phyloP scores from a whole-genome alignment of 2,329 filamentous ascomycete species.

The Didymella lethalis region DNA sequence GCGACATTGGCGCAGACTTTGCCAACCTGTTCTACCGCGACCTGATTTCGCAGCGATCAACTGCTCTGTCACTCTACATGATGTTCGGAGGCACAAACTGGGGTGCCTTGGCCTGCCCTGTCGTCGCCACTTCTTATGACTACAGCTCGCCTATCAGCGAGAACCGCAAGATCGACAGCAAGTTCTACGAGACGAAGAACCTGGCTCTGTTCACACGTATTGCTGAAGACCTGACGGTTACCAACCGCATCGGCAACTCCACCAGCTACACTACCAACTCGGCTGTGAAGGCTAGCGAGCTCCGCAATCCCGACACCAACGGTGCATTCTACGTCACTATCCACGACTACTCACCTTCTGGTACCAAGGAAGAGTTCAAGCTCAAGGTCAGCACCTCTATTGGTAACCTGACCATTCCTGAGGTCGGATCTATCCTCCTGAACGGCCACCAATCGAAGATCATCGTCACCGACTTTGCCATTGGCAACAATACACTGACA shows the following conservation, averaged over 20 bases:
- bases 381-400: constrained; percentile 64
- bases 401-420: constrained; percentile 63
- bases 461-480: constrained; percentile 65
- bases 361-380: constrained; percentile 61
- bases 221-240: constrained; percentile 65
- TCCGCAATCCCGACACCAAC: constrained; percentile 66
- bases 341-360: constrained; percentile 62
- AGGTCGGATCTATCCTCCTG: constrained; percentile 59
- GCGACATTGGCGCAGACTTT: constrained; percentile 65
- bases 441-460: constrained; percentile 70
- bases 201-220: constrained; percentile 66
- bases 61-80: constrained; percentile 70
- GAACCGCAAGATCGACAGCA: constrained; percentile 64
- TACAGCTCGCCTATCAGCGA: constrained; percentile 70
- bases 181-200: constrained; percentile 70
- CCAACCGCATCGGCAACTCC: constrained; percentile 59
- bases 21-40: constrained; percentile 71
- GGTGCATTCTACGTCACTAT: constrained; percentile 67
- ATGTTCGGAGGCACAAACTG: constrained; percentile 71
- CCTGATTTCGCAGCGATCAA: constrained; percentile 66
- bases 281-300: constrained; percentile 62
- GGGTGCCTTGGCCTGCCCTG: constrained; percentile 66
- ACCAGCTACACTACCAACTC: constrained; percentile 62
- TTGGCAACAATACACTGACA: constrained; percentile 62
- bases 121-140: constrained; percentile 68